Base-by-base conservation (phyloP, 805 yeast genomes). In the Millerozyma acaciae region DNA sequence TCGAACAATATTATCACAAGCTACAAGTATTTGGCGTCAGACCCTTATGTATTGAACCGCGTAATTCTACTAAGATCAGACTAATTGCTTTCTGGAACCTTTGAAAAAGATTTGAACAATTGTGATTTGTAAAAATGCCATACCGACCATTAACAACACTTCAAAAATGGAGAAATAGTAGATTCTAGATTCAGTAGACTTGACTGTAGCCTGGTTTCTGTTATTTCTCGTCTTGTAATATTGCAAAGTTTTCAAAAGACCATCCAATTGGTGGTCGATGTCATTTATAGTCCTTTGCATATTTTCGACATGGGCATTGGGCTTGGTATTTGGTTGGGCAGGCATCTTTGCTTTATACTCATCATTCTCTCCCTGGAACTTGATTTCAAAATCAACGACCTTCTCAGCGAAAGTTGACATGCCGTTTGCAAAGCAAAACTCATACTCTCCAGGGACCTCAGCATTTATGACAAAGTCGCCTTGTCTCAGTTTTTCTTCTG, bases 171-270 rank as follows among this genome's bases (percentile, higher is more conserved):
- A 78, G 51, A 84, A 75, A 75, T 81, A 85, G 53, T 83, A 80
- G 39, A 86, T 73, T 54, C 95, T 78, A 13, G 80, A 65, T 51
- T 81, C 85, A 20, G 95, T 86, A 32, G 86, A 76, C 57, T 71
- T 70, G 42, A 86, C 96, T 26, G 96, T 86, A 32, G 82, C 76
- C 75, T 86, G 93, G 65, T 90, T 90, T 65, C 97, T 76, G 64
- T 78, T 78, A 61, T 85, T 90, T 67, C 98, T 81, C 8, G 94
- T 80, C 62, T 80, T 84, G 70, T 89, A 88, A 61, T 89, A 84
- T 48, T 81, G 84, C 54, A 90, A 64, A 23, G 79, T 66, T 44
- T 71, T 71, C 47, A 72, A 64, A 40, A 84, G 62, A 8, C 68
- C 65, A 44, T 71, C 74, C 51, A 83, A 66, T 48, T 80, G 81